Evolutionary conservation across 352 stramenopile species (phyloP).

Genomic region (Pilasporangium apinafurcum): DNA sequence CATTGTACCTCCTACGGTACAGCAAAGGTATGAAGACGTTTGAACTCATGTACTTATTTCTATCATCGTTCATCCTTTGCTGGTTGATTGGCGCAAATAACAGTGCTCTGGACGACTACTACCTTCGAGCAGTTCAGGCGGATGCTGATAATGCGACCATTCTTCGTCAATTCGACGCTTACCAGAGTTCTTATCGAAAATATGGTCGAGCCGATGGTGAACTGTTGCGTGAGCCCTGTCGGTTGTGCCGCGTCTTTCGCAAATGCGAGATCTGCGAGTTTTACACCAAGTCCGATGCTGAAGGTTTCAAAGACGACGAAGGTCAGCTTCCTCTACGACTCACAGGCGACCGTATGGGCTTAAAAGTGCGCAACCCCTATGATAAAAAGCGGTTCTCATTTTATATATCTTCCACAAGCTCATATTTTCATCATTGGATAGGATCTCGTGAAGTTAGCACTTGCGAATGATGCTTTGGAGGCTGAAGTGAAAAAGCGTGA

Average conservation of each 20-base stretch:
- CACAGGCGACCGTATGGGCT: slow-evolving; percentile 46
- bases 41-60: not conserved
- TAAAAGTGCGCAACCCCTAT: too few species aligned
- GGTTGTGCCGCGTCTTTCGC: slow-evolving; percentile 76
- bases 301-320: slow-evolving; percentile 6
- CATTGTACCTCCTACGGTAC: slow-evolving; percentile 63
- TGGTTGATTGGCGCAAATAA: not conserved
- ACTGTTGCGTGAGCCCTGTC: slow-evolving; percentile 28
- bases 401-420: too few species aligned
- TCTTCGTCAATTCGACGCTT: slow-evolving; percentile 87
- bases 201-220: slow-evolving; percentile 43
- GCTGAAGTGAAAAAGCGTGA: slow-evolving; percentile 20
- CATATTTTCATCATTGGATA: slow-evolving; percentile 6
- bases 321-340: slow-evolving; percentile 14
- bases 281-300: slow-evolving; percentile 34
- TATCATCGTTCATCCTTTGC: not conserved
- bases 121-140: slow-evolving; percentile 84
- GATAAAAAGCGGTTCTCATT: too few species aligned
- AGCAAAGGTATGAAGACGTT: slow-evolving; percentile 41
- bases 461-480: slow-evolving; percentile 39
- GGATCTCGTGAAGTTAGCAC: slow-evolving; percentile 40
- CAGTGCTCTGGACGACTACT: slow-evolving; percentile 72
- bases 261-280: slow-evolving; percentile 88
- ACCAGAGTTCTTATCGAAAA: slow-evolving; percentile 68
- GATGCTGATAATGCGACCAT: slow-evolving; percentile 89